Base-by-base conservation (phyloP, 176 grass and related monocot genomes). In the Pontederia crassipes region DNA sequence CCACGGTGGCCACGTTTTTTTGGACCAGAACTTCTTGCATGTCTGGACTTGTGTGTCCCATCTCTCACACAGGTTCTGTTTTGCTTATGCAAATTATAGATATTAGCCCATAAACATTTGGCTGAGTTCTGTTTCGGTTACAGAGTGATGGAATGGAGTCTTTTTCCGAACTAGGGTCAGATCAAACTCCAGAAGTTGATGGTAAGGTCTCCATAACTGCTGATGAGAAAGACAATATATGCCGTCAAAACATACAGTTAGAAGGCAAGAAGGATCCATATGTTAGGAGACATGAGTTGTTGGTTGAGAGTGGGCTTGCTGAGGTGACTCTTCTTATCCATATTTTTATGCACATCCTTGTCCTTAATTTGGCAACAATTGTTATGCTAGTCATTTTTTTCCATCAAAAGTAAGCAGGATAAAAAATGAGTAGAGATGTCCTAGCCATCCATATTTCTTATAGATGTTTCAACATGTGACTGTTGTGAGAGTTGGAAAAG, bases 231-330 rank as follows among this genome's bases (percentile, higher is more conserved):
- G 54, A 1, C 40, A 56, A 52, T 48, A 29, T 20, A 9, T 52
- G 11, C 56, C 52, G 26, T 17, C 75, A 59, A 62, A 67, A 40
- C 17, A 69, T 8, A 15, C 69, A 77, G 57, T 66, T 65, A 45
- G 84, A 80, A 49, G 80, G 87, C 66, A 97, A 97, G 65, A 97
- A 97, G 28, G 81, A 91, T 74, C 84, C 84, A 12, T 78, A 62
- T 61, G 66, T 87, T 62, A 74, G 92, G 65, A 83, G 84, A 55
- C 75, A 66, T 49, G 92, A 97, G 75, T 74, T 97, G 61, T 68
- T 97, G 54, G 61, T 88, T 47, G 83, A 88, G 74, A 97, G 76
- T 70, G 86, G 69, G 8, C 84, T 97, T 80, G 81, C 79, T 46
- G 78, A 97, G 92, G 92, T 96, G 66, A 40, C 32, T 40, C 6